phyloP scores from a whole-genome alignment of 768 basidiomycete genomes.

The Pleurotus sapidus region DNA sequence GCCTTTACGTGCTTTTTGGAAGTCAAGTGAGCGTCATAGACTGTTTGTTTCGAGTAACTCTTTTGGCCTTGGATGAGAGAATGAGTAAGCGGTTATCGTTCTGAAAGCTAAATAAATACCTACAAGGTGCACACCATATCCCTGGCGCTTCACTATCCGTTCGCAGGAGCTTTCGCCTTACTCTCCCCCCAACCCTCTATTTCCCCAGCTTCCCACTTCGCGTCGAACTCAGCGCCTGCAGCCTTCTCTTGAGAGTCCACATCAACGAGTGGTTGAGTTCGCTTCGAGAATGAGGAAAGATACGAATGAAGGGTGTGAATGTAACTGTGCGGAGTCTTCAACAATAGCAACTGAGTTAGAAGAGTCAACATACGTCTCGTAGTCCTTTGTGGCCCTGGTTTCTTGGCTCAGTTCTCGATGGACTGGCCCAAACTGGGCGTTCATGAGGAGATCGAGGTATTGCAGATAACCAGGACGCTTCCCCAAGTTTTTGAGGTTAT shows the following conservation, averaged over 20 bases:
- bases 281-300: constrained; percentile 81
- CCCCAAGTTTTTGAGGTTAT: constrained; percentile 83
- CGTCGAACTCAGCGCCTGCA: constrained; percentile 68
- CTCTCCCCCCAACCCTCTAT: constrained; percentile 75
- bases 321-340: constrained; percentile 51
- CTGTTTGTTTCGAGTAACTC: constrained; percentile 93
- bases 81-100: too few relatives aligned
- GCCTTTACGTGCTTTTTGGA: constrained; percentile 97
- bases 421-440: constrained; percentile 54
- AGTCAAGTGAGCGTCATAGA: constrained; percentile 93
- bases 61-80: constrained; percentile 70
- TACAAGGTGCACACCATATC: constrained; percentile 95
- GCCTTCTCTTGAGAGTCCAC: constrained; percentile 63
- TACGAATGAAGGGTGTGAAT: constrained; percentile 81
- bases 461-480: constrained; percentile 89
- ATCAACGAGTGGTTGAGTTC: constrained; percentile 82
- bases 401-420: constrained; percentile 72
- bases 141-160: constrained; percentile 47
- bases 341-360: constrained; percentile 4
- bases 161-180: constrained; percentile 38
- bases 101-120: constrained; percentile 26
- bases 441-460: constrained; percentile 85
- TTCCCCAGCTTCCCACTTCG: constrained; percentile 76
- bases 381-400: constrained; percentile 68
- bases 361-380: constrained; percentile 58